Conservation (phyloP, 768 basidiomycete genomes). For the Tulasnella sp. region DNA sequence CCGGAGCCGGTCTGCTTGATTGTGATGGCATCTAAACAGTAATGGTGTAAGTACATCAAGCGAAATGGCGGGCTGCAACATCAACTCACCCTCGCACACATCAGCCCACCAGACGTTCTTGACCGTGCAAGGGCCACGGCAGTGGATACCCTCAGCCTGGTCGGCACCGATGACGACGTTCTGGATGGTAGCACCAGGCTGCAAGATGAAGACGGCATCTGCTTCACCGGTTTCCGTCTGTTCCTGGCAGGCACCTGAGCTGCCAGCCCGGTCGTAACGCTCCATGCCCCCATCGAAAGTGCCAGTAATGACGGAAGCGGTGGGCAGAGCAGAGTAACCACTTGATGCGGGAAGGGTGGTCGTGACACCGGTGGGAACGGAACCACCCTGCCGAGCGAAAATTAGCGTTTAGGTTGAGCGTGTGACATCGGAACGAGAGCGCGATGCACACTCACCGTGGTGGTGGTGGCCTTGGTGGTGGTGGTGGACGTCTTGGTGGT, state of each 20-base stretch:
- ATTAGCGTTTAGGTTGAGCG: too few species aligned
- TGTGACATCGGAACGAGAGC: too few species aligned
- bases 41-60: neutral
- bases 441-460: too few species aligned
- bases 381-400: too few species aligned
- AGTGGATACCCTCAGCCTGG: constrained; percentile 14
- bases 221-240: neutral
- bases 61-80: neutral
- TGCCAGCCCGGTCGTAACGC: neutral
- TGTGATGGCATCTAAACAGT: neutral
- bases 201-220: neutral
- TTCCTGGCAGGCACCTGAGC: neutral
- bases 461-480: too few species aligned
- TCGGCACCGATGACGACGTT: constrained; percentile 4
- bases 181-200: neutral
- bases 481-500: too few species aligned
- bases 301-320: neutral
- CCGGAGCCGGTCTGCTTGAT: constrained; percentile 4
- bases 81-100: neutral
- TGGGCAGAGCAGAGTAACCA: neutral
- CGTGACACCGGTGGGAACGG: neutral
- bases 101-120: constrained; percentile 11
- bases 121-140: neutral
- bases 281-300: constrained; percentile 20
- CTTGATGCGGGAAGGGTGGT: neutral